Percentiles rank a stretch among this genome's conserved stretches.
These are phyloP conservation scores for Pseudogymnoascus sp. DNA, from an alignment of 2,329 filamentous ascomycete species.

Conservation along the genomic window DNA sequence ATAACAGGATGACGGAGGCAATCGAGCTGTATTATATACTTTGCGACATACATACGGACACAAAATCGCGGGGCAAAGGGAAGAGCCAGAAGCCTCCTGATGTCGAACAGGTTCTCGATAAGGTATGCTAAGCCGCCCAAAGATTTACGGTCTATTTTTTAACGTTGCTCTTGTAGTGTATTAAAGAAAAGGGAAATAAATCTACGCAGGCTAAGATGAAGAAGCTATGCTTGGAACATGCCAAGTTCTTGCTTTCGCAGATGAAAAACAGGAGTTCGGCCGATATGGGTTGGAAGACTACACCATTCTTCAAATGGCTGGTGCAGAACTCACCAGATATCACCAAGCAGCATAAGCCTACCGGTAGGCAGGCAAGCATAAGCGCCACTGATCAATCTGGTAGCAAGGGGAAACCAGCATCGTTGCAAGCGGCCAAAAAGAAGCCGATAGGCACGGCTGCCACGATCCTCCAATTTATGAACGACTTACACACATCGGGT, in stretches of 20 bases:
- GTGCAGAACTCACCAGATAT: constrained; percentile 16
- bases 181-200: constrained; percentile 45
- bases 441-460: neutral
- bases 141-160: constrained; percentile 32
- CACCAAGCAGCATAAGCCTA: neutral
- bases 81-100: constrained; percentile 18
- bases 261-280: constrained; percentile 32
- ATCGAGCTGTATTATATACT: constrained; percentile 58
- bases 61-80: constrained; percentile 30
- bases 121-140: constrained; percentile 22
- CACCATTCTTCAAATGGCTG: constrained; percentile 45
- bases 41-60: constrained; percentile 46
- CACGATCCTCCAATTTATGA: constrained; percentile 9
- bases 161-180: constrained; percentile 35
- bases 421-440: neutral
- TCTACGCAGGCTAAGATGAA: constrained; percentile 43
- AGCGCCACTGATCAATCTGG: neutral
- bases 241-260: constrained; percentile 45
- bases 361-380: neutral
- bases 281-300: constrained; percentile 37
- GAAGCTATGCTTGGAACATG: constrained; percentile 41
- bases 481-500: neutral
- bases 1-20: constrained; percentile 54
- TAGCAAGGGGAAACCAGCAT: neutral
- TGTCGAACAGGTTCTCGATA: constrained; percentile 18